Evolutionary conservation across 371 early-diverging fungal genomes (phyloP).

Genomic region (Parasitella parasitica): DNA sequence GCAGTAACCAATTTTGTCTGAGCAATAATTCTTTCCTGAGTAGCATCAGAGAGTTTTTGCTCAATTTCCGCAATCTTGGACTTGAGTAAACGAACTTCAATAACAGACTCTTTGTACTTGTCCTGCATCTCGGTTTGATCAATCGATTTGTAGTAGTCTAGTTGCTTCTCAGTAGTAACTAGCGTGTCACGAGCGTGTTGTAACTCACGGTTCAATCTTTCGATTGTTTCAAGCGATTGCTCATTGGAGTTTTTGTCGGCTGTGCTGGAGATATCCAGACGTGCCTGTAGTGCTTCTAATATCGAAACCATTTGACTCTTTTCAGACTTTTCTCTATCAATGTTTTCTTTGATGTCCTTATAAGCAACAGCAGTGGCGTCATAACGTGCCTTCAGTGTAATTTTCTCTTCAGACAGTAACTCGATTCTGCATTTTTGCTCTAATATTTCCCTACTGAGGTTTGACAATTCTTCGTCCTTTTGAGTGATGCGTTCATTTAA

Average conservation of each 20-base stretch:
- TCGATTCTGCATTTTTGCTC: neutral
- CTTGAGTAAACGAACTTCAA: constrained; percentile 9
- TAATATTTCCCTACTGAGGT: neutral
- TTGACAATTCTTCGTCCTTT: neutral
- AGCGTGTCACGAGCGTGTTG: constrained; percentile 2
- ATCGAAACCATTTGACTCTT: constrained; percentile 4
- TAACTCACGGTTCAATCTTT: constrained; percentile 5
- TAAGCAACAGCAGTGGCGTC: neutral
- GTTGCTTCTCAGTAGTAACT: constrained; percentile 5
- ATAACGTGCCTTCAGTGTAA: neutral
- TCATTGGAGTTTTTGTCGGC: neutral
- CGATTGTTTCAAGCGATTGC: neutral
- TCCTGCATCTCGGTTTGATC: constrained; percentile 5
- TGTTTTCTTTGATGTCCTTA: neutral
- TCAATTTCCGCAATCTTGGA: constrained; percentile 11
- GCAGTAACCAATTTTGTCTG: constrained; percentile 16
- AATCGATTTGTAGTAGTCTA: constrained; percentile 9
- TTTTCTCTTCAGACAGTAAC: constrained; percentile 1
- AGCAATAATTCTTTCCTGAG: constrained; percentile 15
- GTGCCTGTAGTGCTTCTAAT: constrained; percentile 4
- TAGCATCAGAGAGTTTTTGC: constrained; percentile 4
- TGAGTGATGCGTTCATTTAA: neutral
- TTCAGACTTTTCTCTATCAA: neutral
- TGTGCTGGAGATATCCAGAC: neutral
- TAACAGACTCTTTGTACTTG: constrained; percentile 7